Percentiles rank a stretch among this genome's conserved stretches.
phyloP scores from a whole-genome alignment of 345 rosid genomes.

The Citrus hindsii region DNA sequence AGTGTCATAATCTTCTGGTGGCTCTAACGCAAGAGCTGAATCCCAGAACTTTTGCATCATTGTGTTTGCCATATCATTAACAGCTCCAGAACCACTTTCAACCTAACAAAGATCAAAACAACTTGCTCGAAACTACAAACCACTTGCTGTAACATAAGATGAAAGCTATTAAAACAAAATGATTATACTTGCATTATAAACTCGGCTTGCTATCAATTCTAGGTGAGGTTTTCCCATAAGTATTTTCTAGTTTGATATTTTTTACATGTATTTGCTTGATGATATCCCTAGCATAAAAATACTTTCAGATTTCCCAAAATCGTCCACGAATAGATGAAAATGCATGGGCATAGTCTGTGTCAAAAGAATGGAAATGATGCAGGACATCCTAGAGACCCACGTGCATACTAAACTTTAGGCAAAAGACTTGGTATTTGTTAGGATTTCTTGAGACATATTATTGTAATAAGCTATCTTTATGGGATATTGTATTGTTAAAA shows the following conservation, averaged over 20 bases:
- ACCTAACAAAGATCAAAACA: constrained; percentile 40
- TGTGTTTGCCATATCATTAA: constrained; percentile 82
- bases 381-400: not conserved
- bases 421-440: not conserved
- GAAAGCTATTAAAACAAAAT: not conserved
- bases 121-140: not conserved
- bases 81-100: constrained; percentile 84
- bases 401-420: not conserved
- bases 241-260: not conserved
- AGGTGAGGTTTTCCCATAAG: not conserved
- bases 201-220: not conserved
- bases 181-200: not conserved
- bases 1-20: constrained; percentile 84
- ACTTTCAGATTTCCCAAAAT: not conserved
- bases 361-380: not conserved
- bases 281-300: not conserved
- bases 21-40: constrained; percentile 88
- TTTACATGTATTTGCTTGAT: not conserved
- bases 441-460: not conserved
- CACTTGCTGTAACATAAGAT: not conserved
- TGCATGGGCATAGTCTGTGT: not conserved
- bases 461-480: too few relatives aligned
- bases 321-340: not conserved
- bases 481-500: not conserved
- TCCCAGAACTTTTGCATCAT: constrained; percentile 99